Evolutionary conservation across 2,329 filamentous ascomycete species (phyloP).

Genomic region (Penicillium sp.): DNA sequence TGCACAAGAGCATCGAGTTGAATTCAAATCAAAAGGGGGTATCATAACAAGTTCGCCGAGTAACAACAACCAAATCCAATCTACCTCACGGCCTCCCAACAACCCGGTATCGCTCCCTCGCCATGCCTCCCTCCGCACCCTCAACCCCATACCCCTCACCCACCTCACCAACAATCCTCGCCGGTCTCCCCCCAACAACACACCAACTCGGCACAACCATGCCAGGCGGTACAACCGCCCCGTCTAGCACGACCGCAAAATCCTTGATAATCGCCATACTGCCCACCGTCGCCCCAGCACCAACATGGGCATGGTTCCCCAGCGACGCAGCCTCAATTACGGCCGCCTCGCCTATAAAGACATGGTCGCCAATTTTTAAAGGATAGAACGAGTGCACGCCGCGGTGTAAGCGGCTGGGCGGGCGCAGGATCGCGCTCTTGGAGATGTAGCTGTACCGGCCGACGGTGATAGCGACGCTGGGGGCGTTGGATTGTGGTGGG

Average conservation of each 20-base stretch:
- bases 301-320: slow-evolving; percentile 84
- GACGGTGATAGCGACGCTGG: slow-evolving; percentile 69
- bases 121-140: slow-evolving; percentile 47
- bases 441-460: slow-evolving; percentile 90
- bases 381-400: slow-evolving; percentile 69
- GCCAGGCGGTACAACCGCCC: slow-evolving; percentile 77
- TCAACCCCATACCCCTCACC: slow-evolving; percentile 51
- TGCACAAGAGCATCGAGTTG: not conserved
- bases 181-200: slow-evolving; percentile 82
- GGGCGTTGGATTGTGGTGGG: slow-evolving; percentile 31
- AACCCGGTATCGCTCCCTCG: slow-evolving; percentile 44
- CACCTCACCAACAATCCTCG: slow-evolving; percentile 77
- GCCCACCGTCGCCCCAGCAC: slow-evolving; percentile 72
- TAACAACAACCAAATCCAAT: slow-evolving; percentile 22
- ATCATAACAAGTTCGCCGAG: slow-evolving; percentile 8
- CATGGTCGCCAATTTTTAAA: slow-evolving; percentile 90
- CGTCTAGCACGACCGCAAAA: slow-evolving; percentile 83
- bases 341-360: slow-evolving; percentile 76
- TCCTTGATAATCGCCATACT: slow-evolving; percentile 93
- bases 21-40: not conserved
- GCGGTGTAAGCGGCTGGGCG: slow-evolving; percentile 79
- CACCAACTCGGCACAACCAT: slow-evolving; percentile 94
- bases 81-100: slow-evolving; percentile 35
- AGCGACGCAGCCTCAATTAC: slow-evolving; percentile 83
- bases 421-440: slow-evolving; percentile 74